Evolutionary conservation across 2,329 filamentous ascomycete genomes (phyloP).

Genomic region (Apiospora marii): DNA sequence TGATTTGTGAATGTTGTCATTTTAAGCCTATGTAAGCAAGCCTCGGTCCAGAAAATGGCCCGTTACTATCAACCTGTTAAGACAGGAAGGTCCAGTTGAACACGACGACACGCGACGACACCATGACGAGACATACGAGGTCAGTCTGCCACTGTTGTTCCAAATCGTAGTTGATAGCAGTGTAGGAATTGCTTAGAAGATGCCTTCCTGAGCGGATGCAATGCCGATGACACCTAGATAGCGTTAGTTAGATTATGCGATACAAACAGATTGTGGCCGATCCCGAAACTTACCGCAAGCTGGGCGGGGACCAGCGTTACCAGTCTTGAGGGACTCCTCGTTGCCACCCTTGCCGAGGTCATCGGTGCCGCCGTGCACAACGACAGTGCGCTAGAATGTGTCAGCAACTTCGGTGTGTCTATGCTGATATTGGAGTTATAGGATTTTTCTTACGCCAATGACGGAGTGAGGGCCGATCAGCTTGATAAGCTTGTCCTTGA

Average conservation of each 20-base stretch:
- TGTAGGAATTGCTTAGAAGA: neutral
- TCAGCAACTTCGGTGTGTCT: slow-evolving; percentile 34
- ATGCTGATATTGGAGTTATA: neutral
- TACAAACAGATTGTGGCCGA: neutral
- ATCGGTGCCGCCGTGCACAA: slow-evolving; percentile 94
- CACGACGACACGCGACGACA: neutral
- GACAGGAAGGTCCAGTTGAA: neutral
- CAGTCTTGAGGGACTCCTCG: slow-evolving; percentile 98
- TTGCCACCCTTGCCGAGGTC: slow-evolving; percentile 92
- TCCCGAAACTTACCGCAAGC: slow-evolving; percentile 79
- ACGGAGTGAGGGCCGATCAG: slow-evolving; percentile 95
- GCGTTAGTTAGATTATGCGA: slow-evolving; percentile 23
- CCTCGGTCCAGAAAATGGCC: neutral
- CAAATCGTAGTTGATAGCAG: neutral
- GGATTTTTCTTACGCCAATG: slow-evolving; percentile 73
- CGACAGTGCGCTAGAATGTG: slow-evolving; percentile 79
- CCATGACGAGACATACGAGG: neutral
- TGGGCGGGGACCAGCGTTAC: slow-evolving; percentile 91
- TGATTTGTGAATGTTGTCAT: neutral
- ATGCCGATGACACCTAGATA: slow-evolving; percentile 84
- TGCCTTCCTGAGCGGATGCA: slow-evolving; percentile 65
- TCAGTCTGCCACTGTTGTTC: neutral
- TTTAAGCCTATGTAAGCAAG: neutral
- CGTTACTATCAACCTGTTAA: neutral
- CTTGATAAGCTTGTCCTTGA: slow-evolving; percentile 86